Conservation (phyloP, 1,139 yeast genomes). For the Pichia sp. region DNA sequence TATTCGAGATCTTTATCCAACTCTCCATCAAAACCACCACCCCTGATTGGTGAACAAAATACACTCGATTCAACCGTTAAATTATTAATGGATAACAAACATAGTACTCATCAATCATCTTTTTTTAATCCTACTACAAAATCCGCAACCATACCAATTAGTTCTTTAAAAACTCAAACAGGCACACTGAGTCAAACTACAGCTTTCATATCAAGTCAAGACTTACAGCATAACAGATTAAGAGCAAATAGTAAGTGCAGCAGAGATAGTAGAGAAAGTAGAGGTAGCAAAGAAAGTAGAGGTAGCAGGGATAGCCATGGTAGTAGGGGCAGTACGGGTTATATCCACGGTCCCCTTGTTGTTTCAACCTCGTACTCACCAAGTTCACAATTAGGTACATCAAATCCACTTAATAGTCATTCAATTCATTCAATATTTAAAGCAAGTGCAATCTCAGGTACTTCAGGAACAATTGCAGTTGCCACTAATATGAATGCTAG, state of each 20-base stretch:
- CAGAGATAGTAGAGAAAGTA: conserved; percentile 7
- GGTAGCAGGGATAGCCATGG: conserved; percentile 6
- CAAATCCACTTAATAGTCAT: conserved; percentile 3
- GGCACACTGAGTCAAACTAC: no score
- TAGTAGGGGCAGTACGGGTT: conserved; percentile 9
- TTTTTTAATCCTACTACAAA: not conserved
- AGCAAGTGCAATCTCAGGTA: conserved; percentile 19
- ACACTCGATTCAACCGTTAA: conserved; percentile 6
- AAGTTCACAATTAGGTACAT: conserved; percentile 4
- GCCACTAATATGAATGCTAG: not conserved
- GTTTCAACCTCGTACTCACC: conserved; percentile 22
- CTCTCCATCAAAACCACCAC: conserved; percentile 15
- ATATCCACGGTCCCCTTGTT: conserved; percentile 6
- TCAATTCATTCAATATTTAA: conserved; percentile 22
- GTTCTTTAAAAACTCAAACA: not conserved
- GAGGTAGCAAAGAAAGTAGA: conserved; percentile 4
- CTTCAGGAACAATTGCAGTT: conserved; percentile 8
- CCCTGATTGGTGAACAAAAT: conserved; percentile 5
- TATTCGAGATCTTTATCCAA: conserved; percentile 9
- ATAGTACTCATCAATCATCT: not conserved
- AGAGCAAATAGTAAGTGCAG: conserved; percentile 8
- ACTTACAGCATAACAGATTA: not conserved
- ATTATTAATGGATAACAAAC: conserved; percentile 4
- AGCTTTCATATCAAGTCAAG: not conserved
- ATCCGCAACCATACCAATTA: not conserved